A percentile compares a stretch with the other conserved stretches of the same genome.
Conservation (phyloP, 2,329 filamentous ascomycete species). For the Cryoendolithus antarcticus region DNA sequence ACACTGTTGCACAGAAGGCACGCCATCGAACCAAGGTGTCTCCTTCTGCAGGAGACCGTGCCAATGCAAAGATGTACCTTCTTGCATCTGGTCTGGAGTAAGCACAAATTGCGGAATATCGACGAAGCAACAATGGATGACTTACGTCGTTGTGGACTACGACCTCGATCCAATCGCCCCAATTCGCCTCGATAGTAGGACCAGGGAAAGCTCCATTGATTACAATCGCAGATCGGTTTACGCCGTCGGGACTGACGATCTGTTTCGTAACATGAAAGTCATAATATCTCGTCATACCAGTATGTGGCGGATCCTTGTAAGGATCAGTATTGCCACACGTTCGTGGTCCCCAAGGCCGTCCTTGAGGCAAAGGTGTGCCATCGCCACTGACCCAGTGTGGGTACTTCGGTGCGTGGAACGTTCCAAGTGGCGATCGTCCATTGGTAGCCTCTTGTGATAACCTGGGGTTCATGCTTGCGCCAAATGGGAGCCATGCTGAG, state of each 20-base stretch:
- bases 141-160: conserved; percentile 20
- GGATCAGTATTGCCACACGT: conserved; percentile 17
- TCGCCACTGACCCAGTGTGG: conserved; percentile 12
- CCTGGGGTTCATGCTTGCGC: conserved; percentile 1
- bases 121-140: too few relatives aligned
- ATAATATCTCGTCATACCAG: conserved; percentile 23
- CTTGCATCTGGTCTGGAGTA: conserved; percentile 11
- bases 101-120: too few relatives aligned
- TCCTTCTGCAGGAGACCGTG: conserved; percentile 38
- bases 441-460: conserved; percentile 16
- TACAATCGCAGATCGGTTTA: conserved; percentile 17
- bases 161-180: conserved; percentile 25
- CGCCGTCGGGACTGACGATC: conserved; percentile 23
- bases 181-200: conserved; percentile 24
- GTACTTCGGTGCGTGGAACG: conserved; percentile 12
- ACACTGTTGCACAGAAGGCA: conserved; percentile 35
- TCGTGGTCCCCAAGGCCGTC: conserved; percentile 16
- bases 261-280: conserved; percentile 19
- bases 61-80: conserved; percentile 41
- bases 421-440: conserved; percentile 17
- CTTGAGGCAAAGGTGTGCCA: conserved; percentile 10
- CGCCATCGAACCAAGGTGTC: conserved; percentile 42
- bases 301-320: conserved; percentile 17
- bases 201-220: conserved; percentile 24
- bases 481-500: conserved; percentile 4